Conservation (phyloP, 208 protist species). For the Leishmania guyanensis region DNA sequence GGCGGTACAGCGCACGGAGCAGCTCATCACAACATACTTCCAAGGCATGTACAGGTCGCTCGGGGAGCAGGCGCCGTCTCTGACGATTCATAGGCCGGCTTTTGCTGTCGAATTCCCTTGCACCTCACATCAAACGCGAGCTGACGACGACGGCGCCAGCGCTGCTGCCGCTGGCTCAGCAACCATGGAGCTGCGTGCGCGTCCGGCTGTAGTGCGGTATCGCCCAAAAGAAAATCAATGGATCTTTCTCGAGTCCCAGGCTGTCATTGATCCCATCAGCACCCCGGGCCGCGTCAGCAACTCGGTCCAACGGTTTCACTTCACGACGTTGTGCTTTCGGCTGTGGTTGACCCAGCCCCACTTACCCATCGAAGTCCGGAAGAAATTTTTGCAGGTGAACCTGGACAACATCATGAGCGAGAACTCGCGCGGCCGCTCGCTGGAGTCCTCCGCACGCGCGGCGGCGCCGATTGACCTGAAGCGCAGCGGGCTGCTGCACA, state of each 20-base stretch:
- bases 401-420: constrained; percentile 61
- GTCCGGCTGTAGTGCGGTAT: constrained; percentile 76
- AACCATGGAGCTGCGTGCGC: constrained; percentile 54
- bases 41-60: constrained; percentile 69
- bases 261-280: constrained; percentile 70
- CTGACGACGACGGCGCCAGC: background rate
- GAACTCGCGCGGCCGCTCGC: constrained; percentile 47
- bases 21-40: constrained; percentile 81
- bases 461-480: constrained; percentile 85
- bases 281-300: constrained; percentile 52
- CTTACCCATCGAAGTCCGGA: constrained; percentile 85
- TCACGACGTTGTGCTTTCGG: constrained; percentile 74
- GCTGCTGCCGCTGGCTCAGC: background rate
- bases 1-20: constrained; percentile 73
- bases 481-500: constrained; percentile 89
- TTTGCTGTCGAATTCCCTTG: constrained; percentile 62
- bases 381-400: constrained; percentile 83
- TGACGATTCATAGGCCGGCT: constrained; percentile 86
- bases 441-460: constrained; percentile 54
- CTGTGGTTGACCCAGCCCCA: constrained; percentile 82
- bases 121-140: background rate
- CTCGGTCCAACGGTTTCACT: constrained; percentile 79
- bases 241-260: constrained; percentile 83
- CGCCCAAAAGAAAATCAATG: constrained; percentile 90
- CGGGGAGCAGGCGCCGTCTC: constrained; percentile 77